Percentiles rank a stretch among this genome's conserved stretches.
These are phyloP conservation scores for Saturnispora ahearnii DNA, from an alignment of 805 yeast genomes.

Conservation along the genomic window DNA sequence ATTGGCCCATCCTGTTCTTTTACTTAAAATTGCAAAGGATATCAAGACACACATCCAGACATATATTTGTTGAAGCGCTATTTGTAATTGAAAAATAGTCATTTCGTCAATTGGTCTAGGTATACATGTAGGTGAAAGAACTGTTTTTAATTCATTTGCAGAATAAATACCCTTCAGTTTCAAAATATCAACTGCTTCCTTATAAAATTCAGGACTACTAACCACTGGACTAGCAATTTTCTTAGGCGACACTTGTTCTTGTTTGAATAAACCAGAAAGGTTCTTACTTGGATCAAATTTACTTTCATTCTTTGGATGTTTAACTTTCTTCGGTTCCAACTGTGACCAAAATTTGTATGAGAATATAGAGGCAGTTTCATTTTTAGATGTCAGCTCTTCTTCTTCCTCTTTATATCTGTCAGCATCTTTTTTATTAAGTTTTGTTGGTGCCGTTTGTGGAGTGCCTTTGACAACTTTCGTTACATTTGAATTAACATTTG, in stretches of 20 bases:
- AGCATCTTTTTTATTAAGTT: neutral
- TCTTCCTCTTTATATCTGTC: neutral
- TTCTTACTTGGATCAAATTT: neutral
- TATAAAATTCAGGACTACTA: neutral
- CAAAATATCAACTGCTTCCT: neutral
- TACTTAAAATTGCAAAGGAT: constrained; percentile 19
- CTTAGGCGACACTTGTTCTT: neutral
- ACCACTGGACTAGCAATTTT: neutral
- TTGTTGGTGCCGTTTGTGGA: neutral
- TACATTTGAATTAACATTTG: neutral
- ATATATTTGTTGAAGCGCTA: constrained; percentile 17
- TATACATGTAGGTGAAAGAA: neutral
- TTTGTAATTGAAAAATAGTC: constrained; percentile 1
- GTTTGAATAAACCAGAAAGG: neutral
- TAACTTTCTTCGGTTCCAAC: neutral
- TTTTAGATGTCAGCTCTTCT: neutral
- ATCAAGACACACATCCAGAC: constrained; percentile 19
- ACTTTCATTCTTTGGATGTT: neutral
- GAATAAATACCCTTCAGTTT: neutral
- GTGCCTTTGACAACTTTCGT: neutral
- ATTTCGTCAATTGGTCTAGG: neutral
- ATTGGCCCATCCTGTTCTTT: constrained; percentile 23
- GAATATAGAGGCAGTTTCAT: neutral
- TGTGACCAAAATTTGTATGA: neutral
- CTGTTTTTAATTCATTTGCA: neutral